Evolutionary conservation across 1,139 yeast species (phyloP), one percentile per base, ranked within the genome.

Genomic region (Suhomyces choctaworum): DNA sequence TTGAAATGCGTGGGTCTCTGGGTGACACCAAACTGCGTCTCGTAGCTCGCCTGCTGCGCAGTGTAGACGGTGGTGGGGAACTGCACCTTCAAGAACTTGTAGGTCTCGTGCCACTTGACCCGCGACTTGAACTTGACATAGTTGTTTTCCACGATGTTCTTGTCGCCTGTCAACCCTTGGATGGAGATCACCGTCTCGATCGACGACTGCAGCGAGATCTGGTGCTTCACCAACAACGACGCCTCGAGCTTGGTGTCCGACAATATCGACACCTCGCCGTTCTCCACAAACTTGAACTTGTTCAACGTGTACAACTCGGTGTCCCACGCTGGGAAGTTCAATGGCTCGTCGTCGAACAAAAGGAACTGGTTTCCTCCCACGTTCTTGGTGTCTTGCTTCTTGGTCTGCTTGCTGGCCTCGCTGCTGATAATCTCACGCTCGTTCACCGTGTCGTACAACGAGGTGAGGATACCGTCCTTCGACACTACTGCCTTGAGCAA

Each of bases 311-410:
- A 92, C 41, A 89, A 71, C 56, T 92, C 98, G 0, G 97, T 90
- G 56, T 92, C 97, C 97, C 98, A 92, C 2, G 97, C 97, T 32
- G 90, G 96, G 79, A 82, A 90, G 40, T 75, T 81, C 52, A 88
- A 66, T 9, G 97, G 97, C 45, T 88, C 86, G 58, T 92, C 97
- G 46, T 89, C 92, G 52, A 85, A 85, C 38, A 92, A 56, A 2
- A 87, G 76, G 47, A 78, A 80, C 57, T 85, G 95, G 52, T 87
- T 86, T 22, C 89, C 96, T 22, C 88, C 88, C 24, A 52, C 40
- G 25, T 51, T 42, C 12, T 39, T 36, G 14, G 44, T 45, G 13
- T 52, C 54, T 16, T 61, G 60, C 25, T 68, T 72, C 31, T 58
- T 55, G 7, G 82, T 77, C 42, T 69, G 71, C 39, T 60, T 58